Evolutionary conservation across 306 rosid genomes (phyloP).

Genomic region (Hylodesmum podocarpum): DNA sequence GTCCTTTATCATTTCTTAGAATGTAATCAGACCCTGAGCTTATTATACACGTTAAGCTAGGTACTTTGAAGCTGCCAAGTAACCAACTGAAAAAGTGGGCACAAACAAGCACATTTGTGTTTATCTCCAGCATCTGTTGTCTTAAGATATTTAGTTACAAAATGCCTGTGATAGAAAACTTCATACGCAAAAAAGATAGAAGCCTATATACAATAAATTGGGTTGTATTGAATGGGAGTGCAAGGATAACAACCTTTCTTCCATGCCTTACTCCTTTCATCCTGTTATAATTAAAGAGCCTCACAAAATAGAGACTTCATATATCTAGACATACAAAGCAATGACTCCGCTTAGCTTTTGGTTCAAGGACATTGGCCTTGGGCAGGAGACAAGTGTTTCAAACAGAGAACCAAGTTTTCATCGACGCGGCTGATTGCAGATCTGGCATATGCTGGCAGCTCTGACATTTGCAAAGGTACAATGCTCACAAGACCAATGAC

Average conservation of each 20-base stretch:
- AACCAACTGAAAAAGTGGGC: constrained; percentile 23
- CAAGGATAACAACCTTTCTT: constrained; percentile 24
- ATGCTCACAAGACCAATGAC: constrained; percentile 42
- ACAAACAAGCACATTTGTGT: constrained; percentile 38
- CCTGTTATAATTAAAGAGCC: constrained; percentile 12
- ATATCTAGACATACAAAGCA: neutral
- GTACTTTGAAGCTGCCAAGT: constrained; percentile 22
- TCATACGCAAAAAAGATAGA: constrained; percentile 1
- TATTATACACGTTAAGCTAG: constrained; percentile 11
- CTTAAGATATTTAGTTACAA: constrained; percentile 34
- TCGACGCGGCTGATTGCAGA: constrained; percentile 46
- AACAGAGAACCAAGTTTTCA: constrained; percentile 24
- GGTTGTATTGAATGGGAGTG: constrained; percentile 3
- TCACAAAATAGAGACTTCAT: constrained; percentile 18
- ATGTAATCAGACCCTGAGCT: constrained; percentile 11
- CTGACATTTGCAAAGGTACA: constrained; percentile 42
- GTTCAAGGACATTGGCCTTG: neutral
- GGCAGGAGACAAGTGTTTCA: neutral
- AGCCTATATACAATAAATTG: constrained; percentile 42
- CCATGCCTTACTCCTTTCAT: constrained; percentile 13
- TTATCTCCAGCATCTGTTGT: constrained; percentile 30
- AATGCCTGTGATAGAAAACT: constrained; percentile 38
- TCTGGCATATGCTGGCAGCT: constrained; percentile 39
- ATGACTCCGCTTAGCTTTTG: neutral
- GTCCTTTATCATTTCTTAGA: constrained; percentile 15